Base-by-base conservation (phyloP, 768 basidiomycete genomes). In the Amanita rubescens region DNA sequence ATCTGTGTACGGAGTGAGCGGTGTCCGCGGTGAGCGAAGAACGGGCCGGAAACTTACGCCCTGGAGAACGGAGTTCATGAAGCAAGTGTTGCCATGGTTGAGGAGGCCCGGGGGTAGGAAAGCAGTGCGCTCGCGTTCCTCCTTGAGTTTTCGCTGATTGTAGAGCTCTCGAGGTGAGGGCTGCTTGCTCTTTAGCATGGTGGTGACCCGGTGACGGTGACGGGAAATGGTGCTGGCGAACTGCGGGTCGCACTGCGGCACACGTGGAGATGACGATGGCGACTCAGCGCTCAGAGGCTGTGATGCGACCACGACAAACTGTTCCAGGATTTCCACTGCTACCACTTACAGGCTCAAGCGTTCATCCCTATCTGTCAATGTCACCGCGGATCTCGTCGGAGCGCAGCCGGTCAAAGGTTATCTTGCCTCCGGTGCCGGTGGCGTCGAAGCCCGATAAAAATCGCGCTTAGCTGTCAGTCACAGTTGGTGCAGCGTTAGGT, bases 61-160 rank as follows among this genome's bases (percentile, higher is more conserved):
- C 65, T 97, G 94, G 25, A 97, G 72, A 27, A 93, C 90, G 30
- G 91, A 93, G 69, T 95, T 97, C 86, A 94, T 90, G 69, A 94
- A 97, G 69, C 94, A 97, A 0, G 93, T 95, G 65, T 90, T 90
- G 39, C 87, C 85, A 70, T 90, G 86, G 64, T 91, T 91, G 42
- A 81, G 62, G 20, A 91, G 73, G 5, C 88, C 88, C 3, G 88
- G 86, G 0, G 88, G 88, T 9, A 89, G 71, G 38, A 77, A 71
- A 0, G 83, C 82, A 5, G 69, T 66, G 62, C 67, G 72, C 63
- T 86, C 85, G 47, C 72, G 70, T 59, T 87, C 85, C 64, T 88
- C 85, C 60, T 77, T 73, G 49, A 75, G 73, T 59, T 74, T 81
- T 49, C 78, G 70, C 20, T 78, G 80, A 57, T 69, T 70, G 69